These are phyloP conservation scores for Penicillium samsonianum DNA, from an alignment of 495 filamentous ascomycete species.

Conservation along the genomic window DNA sequence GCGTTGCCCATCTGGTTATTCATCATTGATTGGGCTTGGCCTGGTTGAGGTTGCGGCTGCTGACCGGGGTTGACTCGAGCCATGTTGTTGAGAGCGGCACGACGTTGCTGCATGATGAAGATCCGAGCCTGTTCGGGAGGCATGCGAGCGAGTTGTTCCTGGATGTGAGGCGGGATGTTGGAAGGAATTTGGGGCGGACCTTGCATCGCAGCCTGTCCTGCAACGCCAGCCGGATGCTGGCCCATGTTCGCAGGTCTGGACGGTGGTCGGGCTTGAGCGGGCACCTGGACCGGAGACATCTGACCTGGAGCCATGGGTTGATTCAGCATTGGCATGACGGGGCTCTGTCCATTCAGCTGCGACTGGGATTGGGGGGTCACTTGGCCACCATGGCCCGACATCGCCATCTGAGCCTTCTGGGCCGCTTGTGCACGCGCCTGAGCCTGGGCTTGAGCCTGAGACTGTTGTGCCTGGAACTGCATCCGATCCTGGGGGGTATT, in stretches of 20 bases:
- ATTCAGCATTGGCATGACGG: constrained; percentile 61
- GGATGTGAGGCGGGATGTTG: constrained; percentile 36
- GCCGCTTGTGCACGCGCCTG: constrained; percentile 47
- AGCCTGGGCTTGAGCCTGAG: constrained; percentile 35
- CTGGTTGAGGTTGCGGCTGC: constrained; percentile 34
- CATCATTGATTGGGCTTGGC: constrained; percentile 41
- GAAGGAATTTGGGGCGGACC: constrained; percentile 39
- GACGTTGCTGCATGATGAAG: constrained; percentile 41
- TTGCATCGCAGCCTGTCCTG: constrained; percentile 37
- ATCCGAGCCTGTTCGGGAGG: constrained; percentile 37
- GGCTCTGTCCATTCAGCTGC: constrained; percentile 51
- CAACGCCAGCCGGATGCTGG: constrained; percentile 34
- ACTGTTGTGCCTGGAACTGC: constrained; percentile 38
- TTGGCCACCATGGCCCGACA: constrained; percentile 41
- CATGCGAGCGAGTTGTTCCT: constrained; percentile 40
- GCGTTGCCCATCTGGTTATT: constrained; percentile 40
- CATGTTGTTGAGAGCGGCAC: constrained; percentile 33
- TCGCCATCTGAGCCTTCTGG: constrained; percentile 53
- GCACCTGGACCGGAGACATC: constrained; percentile 45
- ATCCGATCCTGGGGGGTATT: constrained; percentile 43
- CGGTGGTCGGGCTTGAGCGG: constrained; percentile 41
- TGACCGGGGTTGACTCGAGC: constrained; percentile 33
- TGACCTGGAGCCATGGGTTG: constrained; percentile 54
- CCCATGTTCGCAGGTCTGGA: constrained; percentile 39
- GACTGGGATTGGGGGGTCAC: constrained; percentile 37